Percentiles rank a stretch among this genome's conserved stretches.
Conservation (phyloP, 345 rosid genomes). For the Syzygium aromaticum region DNA sequence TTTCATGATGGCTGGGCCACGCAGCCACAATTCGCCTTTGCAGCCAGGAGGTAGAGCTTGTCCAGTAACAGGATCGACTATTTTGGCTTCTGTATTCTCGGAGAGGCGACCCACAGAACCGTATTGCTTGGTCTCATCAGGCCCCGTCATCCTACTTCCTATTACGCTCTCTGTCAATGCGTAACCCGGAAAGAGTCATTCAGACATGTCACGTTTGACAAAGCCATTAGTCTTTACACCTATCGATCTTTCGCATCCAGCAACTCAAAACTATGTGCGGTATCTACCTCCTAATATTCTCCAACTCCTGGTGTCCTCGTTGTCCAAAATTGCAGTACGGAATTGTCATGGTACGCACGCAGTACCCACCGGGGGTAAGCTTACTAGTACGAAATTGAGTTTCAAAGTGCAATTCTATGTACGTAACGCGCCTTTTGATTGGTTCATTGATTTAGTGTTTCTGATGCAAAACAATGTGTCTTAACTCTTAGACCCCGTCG, state of each 20-base stretch:
- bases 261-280: background rate
- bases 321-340: background rate
- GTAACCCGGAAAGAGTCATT: slow-evolving; percentile 45
- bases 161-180: slow-evolving; percentile 83
- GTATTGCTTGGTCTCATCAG: slow-evolving; percentile 33
- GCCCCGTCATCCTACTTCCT: slow-evolving; percentile 30
- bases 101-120: slow-evolving; percentile 68
- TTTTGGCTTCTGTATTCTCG: slow-evolving; percentile 59
- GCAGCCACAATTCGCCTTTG: slow-evolving; percentile 78
- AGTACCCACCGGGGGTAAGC: background rate
- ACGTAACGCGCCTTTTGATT: background rate
- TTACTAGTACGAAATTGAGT: background rate
- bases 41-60: slow-evolving; percentile 60
- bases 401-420: background rate
- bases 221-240: background rate
- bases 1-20: slow-evolving; percentile 78
- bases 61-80: slow-evolving; percentile 63
- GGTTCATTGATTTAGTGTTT: background rate
- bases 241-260: background rate
- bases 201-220: background rate
- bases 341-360: background rate
- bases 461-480: background rate
- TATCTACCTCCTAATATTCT: background rate
- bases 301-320: background rate
- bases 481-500: background rate